Base-by-base conservation (phyloP, 176 grass and related monocot genomes). In the Paspalum vaginatum region DNA sequence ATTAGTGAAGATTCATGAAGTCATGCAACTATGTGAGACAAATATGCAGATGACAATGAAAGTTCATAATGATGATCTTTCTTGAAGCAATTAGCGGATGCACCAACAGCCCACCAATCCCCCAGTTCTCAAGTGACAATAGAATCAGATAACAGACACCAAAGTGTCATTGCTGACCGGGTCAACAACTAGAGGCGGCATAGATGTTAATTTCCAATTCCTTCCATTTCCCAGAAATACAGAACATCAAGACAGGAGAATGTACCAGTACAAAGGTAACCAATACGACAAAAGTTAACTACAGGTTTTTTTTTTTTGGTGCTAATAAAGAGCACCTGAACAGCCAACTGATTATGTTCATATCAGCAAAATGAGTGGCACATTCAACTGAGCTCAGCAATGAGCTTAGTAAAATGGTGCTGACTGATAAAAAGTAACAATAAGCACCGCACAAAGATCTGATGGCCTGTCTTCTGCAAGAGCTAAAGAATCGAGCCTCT, bases 1-100 rank as follows among this genome's bases (percentile, higher is more conserved):
- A 48, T 85, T 50, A 81, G 63, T 63, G 21, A 69, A 56, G 16
- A 62, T 77, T 81, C 12, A 22, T 50, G 55, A 81, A 50, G 62
- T 14, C 54, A 39, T 55, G 56, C 42, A 76, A 75, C 32, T 32
- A 32, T 32, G 32, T 32, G 32, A 32, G 32, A 32, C n/a, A 38
- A 40, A 81, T 22, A 50, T 25, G 26, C 53, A 59, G 60, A 14
- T 39, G 10, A 37, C 13, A 53, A 79, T 10, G 52, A 46, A 64
- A 84, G 9, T 61, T 47, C 60, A 32, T 43, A 7, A 24, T 4
- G 32, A 32, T 48, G 15, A 43, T 42, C 54, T n/a, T 37, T n/a
- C 10, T 60, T 18, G 16, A 40, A 76, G 21, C 41, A 75, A 75
- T 58, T 0, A 18, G 42, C 7, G 0, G 5, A 76, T 60, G 57